Percentiles rank a stretch among this genome's conserved stretches.
Evolutionary conservation across 2,329 filamentous ascomycete species (phyloP).

Genomic region (Domatiomyces globalis): DNA sequence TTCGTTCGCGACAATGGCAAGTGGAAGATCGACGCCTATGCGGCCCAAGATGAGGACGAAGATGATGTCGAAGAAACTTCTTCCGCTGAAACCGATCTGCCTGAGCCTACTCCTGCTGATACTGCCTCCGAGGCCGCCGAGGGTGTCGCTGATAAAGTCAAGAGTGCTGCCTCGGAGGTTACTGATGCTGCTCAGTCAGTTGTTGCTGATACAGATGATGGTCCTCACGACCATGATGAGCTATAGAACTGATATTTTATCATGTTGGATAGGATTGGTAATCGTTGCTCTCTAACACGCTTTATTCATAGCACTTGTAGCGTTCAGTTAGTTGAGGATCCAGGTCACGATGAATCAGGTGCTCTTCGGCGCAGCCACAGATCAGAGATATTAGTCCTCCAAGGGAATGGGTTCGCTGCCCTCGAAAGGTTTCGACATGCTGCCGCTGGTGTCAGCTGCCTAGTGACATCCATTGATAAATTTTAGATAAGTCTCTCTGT

Average conservation of each 20-base stretch:
- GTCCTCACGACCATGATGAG: conserved; percentile 16
- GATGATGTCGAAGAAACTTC: conserved; percentile 38
- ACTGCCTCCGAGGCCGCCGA: conserved; percentile 28
- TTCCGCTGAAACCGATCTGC: conserved; percentile 19
- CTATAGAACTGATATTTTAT: conserved; percentile 7
- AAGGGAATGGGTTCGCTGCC: no score
- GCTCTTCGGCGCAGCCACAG: no score
- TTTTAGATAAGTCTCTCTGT: no score
- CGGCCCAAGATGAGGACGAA: conserved; percentile 43
- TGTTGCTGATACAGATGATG: conserved; percentile 14
- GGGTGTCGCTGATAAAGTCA: conserved; percentile 52
- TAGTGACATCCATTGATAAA: no score
- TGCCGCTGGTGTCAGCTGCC: no score
- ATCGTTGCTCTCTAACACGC: neutral
- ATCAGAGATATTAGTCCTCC: no score
- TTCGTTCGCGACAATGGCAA: conserved; percentile 96
- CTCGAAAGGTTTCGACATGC: no score
- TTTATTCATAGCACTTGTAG: neutral
- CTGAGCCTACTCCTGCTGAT: conserved; percentile 18
- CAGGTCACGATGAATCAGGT: no score
- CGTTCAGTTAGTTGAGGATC: no score
- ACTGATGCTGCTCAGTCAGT: conserved; percentile 12
- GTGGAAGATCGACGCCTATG: conserved; percentile 58
- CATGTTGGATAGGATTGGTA: neutral
- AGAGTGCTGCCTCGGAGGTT: conserved; percentile 48